These are phyloP conservation scores for Trypanosomatidae sp. DNA, from an alignment of 208 protist species.

Conservation along the genomic window DNA sequence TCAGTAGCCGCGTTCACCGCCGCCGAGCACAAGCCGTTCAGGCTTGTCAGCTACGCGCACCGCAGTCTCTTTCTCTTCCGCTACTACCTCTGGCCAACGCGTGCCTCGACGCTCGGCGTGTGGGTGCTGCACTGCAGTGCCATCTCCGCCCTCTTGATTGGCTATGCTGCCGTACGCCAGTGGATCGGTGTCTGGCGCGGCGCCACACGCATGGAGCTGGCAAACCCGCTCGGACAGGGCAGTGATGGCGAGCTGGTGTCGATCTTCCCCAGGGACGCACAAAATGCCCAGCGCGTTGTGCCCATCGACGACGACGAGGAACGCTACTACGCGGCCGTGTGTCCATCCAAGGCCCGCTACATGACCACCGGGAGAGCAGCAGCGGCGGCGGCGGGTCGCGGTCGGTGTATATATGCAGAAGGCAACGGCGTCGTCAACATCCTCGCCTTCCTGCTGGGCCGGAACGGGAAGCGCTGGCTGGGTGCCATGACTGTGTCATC, in stretches of 20 bases:
- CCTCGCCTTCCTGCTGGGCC: slow-evolving; percentile 32
- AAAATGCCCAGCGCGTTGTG: slow-evolving; percentile 23
- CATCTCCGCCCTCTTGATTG: slow-evolving; percentile 16
- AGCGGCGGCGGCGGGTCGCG: background rate
- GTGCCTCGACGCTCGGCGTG: slow-evolving; percentile 41
- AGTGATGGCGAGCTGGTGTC: slow-evolving; percentile 57
- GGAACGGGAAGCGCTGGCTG: slow-evolving; percentile 33
- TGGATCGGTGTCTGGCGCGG: slow-evolving; percentile 44
- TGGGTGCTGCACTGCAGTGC: slow-evolving; percentile 66
- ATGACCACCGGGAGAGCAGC: slow-evolving; percentile 8
- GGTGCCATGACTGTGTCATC: slow-evolving; percentile 60
- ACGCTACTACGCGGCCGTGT: slow-evolving; percentile 37
- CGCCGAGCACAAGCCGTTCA: background rate
- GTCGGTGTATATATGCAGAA: slow-evolving; percentile 52
- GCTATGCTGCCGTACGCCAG: slow-evolving; percentile 42
- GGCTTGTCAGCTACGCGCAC: slow-evolving; percentile 10
- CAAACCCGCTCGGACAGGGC: slow-evolving; percentile 71
- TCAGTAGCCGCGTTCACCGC: slow-evolving; percentile 1
- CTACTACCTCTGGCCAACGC: slow-evolving; percentile 52
- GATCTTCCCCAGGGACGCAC: slow-evolving; percentile 46
- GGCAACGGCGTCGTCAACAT: slow-evolving; percentile 48
- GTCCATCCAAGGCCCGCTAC: slow-evolving; percentile 28
- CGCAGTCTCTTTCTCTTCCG: slow-evolving; percentile 26
- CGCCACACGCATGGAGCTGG: slow-evolving; percentile 65
- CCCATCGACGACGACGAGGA: slow-evolving; percentile 34